A percentile compares a stretch with the other conserved stretches of the same genome.
These are phyloP conservation scores for Eucalyptus pauciflora DNA, from an alignment of 345 rosid genomes.

Conservation along the genomic window DNA sequence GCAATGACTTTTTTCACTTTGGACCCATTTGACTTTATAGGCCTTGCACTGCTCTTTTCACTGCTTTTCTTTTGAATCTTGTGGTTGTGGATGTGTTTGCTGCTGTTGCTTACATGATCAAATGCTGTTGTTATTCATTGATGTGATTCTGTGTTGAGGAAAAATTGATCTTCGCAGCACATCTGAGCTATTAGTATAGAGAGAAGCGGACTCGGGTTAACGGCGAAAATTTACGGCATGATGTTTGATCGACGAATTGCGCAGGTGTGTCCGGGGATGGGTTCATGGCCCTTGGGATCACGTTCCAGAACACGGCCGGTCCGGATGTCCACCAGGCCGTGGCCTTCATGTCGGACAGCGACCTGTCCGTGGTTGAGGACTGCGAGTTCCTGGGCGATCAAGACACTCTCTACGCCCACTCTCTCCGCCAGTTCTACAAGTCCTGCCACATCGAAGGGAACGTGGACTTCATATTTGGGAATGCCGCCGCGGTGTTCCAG, in stretches of 20 bases:
- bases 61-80: not conserved
- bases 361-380: conserved; percentile 56
- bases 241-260: not conserved
- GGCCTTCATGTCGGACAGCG: conserved; percentile 86
- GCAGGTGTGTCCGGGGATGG: conserved; percentile 90
- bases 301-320: conserved; percentile 79
- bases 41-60: not conserved
- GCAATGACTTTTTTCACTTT: not conserved
- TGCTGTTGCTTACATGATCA: not conserved
- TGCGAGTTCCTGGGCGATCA: conserved; percentile 90
- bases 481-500: conserved; percentile 69
- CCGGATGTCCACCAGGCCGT: conserved; percentile 86
- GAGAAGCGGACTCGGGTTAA: not conserved
- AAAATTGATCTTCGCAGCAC: not conserved
- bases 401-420: conserved; percentile 79
- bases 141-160: not conserved
- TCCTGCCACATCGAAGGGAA: conserved; percentile 78
- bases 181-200: not conserved
- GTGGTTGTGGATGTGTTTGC: not conserved
- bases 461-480: conserved; percentile 91
- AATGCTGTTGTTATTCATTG: not conserved
- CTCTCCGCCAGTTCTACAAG: conserved; percentile 83
- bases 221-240: not conserved
- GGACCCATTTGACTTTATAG: not conserved
- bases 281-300: conserved; percentile 83